phyloP scores from a whole-genome alignment of 2,329 filamentous ascomycete species.

The Drechslerella coelobrocha region DNA sequence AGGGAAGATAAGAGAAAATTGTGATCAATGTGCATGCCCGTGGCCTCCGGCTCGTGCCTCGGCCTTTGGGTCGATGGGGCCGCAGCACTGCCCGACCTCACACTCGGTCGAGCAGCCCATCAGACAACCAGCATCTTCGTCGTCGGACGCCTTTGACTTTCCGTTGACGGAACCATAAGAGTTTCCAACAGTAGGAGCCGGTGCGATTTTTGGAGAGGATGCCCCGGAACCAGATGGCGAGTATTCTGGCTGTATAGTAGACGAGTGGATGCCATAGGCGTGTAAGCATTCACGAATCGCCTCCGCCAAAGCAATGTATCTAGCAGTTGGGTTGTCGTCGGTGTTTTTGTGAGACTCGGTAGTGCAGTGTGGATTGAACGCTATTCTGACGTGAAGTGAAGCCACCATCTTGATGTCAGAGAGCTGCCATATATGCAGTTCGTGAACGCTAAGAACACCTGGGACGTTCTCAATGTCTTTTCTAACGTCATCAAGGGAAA shows the following conservation, averaged over 20 bases:
- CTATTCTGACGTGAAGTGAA: conserved; percentile 89
- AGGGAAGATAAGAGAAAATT: neutral
- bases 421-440: conserved; percentile 97
- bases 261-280: conserved; percentile 93
- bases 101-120: conserved; percentile 61
- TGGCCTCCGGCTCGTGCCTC: conserved; percentile 45
- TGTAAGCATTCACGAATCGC: conserved; percentile 87
- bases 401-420: conserved; percentile 94
- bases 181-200: conserved; percentile 56
- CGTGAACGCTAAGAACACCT: conserved; percentile 88
- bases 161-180: conserved; percentile 53
- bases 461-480: conserved; percentile 86
- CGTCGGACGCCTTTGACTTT: conserved; percentile 54
- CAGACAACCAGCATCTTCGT: conserved; percentile 58
- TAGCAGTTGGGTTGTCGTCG: conserved; percentile 63
- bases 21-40: conserved; percentile 40
- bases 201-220: conserved; percentile 51
- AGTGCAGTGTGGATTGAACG: conserved; percentile 63
- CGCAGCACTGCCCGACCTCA: conserved; percentile 59
- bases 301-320: conserved; percentile 89
- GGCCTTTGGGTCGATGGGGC: conserved; percentile 53
- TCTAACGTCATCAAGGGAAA: conserved; percentile 87
- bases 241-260: conserved; percentile 94
- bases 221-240: conserved; percentile 58
- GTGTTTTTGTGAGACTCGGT: conserved; percentile 68